Evolutionary conservation across 495 filamentous ascomycete genomes (phyloP).

Genomic region (Annulohypoxylon maeteangense): DNA sequence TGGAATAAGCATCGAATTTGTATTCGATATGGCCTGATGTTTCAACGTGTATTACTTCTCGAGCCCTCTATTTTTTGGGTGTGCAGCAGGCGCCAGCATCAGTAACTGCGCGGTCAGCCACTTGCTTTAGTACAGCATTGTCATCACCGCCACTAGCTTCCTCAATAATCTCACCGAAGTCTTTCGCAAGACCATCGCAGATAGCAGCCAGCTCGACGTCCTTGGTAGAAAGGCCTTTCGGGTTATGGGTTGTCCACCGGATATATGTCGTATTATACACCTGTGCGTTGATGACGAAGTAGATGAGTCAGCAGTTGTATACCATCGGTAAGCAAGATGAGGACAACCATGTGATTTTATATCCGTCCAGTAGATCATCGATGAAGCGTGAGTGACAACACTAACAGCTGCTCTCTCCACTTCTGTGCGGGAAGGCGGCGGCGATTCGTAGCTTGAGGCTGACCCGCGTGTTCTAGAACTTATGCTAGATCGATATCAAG

Average conservation of each 20-base stretch:
- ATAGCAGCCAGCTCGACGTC: conserved; percentile 72
- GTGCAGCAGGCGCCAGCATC: conserved; percentile 61
- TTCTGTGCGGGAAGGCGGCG: not conserved
- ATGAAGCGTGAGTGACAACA: not conserved
- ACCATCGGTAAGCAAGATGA: conserved; percentile 16
- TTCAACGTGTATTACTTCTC: not conserved
- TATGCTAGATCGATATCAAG: not conserved
- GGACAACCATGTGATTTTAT: conserved; percentile 7
- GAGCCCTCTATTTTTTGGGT: conserved; percentile 46
- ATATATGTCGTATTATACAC: conserved; percentile 70
- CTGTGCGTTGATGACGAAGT: conserved; percentile 45
- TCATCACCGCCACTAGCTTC: conserved; percentile 25
- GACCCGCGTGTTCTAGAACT: conserved; percentile 8
- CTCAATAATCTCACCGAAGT: conserved; percentile 60
- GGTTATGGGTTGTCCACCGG: conserved; percentile 80
- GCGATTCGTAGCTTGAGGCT: conserved; percentile 13
- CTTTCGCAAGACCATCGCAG: conserved; percentile 69
- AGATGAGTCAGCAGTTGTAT: conserved; percentile 32
- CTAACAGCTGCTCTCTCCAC: conserved; percentile 12
- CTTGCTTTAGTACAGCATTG: conserved; percentile 42
- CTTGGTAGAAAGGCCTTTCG: conserved; percentile 73
- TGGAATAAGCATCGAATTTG: not conserved
- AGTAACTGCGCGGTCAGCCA: conserved; percentile 51
- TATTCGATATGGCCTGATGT: conserved; percentile 4
- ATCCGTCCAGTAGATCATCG: conserved; percentile 7